Evolutionary conservation across 306 rosid genomes (phyloP).

Genomic region (Cercis canadensis): DNA sequence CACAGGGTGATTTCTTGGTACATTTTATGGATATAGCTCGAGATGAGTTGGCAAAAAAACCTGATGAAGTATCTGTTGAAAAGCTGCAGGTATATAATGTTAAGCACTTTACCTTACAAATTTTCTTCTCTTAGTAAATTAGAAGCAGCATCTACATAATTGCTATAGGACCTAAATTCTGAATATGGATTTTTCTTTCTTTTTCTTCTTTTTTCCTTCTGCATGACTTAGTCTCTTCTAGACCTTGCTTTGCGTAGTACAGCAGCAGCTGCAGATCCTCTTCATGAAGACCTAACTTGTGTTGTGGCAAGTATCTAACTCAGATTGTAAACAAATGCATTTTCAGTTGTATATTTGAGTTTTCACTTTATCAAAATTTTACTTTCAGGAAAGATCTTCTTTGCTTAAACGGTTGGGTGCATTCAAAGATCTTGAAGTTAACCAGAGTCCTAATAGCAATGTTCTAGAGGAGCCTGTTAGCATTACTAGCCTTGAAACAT

Average conservation of each 20-base stretch:
- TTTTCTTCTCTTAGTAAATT: slow-evolving; percentile 18
- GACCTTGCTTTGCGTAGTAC: slow-evolving; percentile 97
- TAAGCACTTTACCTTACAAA: slow-evolving; percentile 16
- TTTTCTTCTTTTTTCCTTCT: neutral
- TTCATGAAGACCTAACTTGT: slow-evolving; percentile 92
- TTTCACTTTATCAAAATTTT: slow-evolving; percentile 27
- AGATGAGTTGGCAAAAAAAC: slow-evolving; percentile 87
- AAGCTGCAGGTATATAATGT: slow-evolving; percentile 84
- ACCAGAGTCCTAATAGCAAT: slow-evolving; percentile 51
- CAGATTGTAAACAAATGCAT: slow-evolving; percentile 34
- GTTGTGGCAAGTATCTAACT: slow-evolving; percentile 74
- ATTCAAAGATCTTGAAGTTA: slow-evolving; percentile 57
- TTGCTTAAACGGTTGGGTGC: slow-evolving; percentile 79
- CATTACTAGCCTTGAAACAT: slow-evolving; percentile 84
- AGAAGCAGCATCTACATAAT: slow-evolving; percentile 1
- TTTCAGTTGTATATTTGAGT: slow-evolving; percentile 18
- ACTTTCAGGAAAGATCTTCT: slow-evolving; percentile 81
- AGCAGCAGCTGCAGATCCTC: slow-evolving; percentile 97
- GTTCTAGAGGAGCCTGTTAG: slow-evolving; percentile 76
- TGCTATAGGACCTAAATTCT: slow-evolving; percentile 32
- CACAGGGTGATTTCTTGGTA: slow-evolving; percentile 97
- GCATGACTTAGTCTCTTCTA: slow-evolving; percentile 72
- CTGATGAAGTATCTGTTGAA: slow-evolving; percentile 93
- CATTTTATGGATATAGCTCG: slow-evolving; percentile 98
- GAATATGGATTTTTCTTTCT: slow-evolving; percentile 24